Evolutionary conservation across 2,329 filamentous ascomycete species (phyloP).

Genomic region (Fusarium napiforme): DNA sequence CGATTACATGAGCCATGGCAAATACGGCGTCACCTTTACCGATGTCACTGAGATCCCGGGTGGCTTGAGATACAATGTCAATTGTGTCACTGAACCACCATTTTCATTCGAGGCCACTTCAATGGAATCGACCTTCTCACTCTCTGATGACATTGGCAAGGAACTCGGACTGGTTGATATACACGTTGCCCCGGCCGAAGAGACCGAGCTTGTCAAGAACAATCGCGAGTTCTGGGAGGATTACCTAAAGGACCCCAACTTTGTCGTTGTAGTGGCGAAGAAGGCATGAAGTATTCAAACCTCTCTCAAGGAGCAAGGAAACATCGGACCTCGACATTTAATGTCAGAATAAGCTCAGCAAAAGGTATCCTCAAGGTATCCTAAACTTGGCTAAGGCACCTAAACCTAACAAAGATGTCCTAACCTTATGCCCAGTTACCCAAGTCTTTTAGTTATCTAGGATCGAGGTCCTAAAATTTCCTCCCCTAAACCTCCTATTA

Average conservation of each 20-base stretch:
- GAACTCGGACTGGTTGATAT: background rate
- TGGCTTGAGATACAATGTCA: background rate
- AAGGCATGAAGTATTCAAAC: background rate
- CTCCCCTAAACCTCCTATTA: too few relatives aligned
- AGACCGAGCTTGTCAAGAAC: background rate
- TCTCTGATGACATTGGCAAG: background rate
- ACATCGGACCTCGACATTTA: too few relatives aligned
- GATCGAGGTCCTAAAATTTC: background rate
- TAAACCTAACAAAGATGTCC: background rate
- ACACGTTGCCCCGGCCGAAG: background rate
- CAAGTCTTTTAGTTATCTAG: background rate
- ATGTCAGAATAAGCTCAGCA: background rate
- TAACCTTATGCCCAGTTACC: background rate
- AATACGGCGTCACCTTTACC: background rate
- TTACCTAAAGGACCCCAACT: background rate
- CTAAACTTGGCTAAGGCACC: background rate
- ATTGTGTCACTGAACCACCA: background rate
- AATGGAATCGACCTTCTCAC: background rate
- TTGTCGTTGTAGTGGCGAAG: background rate
- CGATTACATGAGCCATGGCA: background rate
- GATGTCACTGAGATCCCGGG: background rate
- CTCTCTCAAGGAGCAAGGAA: background rate
- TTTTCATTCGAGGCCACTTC: background rate
- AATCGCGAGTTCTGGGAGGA: background rate
- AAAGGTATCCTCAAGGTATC: fast-evolving